A percentile compares a stretch with the other conserved stretches of the same genome.
Conservation (phyloP, 257 asterid genomes). For the Solanum chiquidenum region DNA sequence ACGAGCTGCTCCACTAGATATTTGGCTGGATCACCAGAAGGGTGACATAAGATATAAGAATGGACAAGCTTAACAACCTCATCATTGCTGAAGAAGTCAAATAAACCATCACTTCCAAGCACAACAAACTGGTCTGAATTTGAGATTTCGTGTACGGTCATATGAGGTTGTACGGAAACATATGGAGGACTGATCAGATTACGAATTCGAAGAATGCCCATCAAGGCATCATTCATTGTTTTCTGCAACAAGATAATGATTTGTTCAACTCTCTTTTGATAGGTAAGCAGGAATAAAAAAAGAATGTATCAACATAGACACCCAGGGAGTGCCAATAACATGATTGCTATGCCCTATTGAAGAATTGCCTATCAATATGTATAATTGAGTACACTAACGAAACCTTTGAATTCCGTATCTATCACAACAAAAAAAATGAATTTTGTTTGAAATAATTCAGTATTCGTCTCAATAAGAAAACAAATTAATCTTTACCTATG, state of each 20-base stretch:
- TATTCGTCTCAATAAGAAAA: background rate
- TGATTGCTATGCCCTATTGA: background rate
- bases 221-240: constrained; percentile 80
- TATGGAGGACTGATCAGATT: constrained; percentile 90
- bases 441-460: background rate
- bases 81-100: constrained; percentile 85
- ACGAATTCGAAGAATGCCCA: constrained; percentile 87
- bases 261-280: background rate
- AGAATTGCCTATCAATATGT: background rate
- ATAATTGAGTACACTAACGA: background rate
- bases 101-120: constrained; percentile 93
- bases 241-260: constrained; percentile 38
- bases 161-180: constrained; percentile 61
- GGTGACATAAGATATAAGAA: constrained; percentile 41
- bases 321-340: background rate
- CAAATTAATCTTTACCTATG: background rate
- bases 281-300: background rate
- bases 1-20: constrained; percentile 82
- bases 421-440: background rate
- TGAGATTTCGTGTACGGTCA: constrained; percentile 58
- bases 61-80: constrained; percentile 70
- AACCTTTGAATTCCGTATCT: background rate
- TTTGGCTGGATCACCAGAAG: constrained; percentile 90
- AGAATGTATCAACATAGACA: background rate
- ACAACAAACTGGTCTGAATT: constrained; percentile 69